Evolutionary conservation across 2,329 filamentous ascomycete genomes (phyloP).

Genomic region (Beauveria medogensis): DNA sequence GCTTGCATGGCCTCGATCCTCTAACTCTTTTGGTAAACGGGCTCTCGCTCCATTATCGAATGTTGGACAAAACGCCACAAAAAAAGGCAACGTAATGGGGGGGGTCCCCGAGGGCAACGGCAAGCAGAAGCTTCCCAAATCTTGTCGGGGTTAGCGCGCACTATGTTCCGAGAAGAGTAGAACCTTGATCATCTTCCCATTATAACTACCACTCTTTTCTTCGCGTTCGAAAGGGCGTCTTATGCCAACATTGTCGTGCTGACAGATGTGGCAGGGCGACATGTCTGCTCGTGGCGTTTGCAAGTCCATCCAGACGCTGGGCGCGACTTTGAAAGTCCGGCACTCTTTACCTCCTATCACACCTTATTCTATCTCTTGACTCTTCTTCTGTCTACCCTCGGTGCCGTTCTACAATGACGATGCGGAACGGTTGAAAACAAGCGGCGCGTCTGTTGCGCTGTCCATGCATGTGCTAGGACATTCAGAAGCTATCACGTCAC

Average conservation of each 20-base stretch:
- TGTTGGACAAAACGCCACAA: conserved; percentile 1
- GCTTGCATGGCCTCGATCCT: background rate
- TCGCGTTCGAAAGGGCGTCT: no score
- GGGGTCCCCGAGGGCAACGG: no score
- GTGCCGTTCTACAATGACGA: no score
- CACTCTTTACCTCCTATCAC: background rate
- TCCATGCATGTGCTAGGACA: no score
- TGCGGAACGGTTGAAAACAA: no score
- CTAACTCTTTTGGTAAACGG: background rate
- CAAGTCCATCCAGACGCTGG: background rate
- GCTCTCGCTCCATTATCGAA: background rate
- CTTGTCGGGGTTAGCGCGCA: background rate
- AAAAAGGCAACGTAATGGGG: background rate
- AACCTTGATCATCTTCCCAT: background rate
- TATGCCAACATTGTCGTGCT: background rate
- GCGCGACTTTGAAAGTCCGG: no score
- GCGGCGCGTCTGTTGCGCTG: no score
- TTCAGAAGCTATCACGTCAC: no score
- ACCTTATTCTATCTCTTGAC: background rate
- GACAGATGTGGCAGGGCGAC: background rate
- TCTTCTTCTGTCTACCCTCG: no score
- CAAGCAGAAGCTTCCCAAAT: background rate
- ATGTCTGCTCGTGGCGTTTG: background rate
- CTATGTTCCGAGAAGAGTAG: no score
- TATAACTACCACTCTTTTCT: background rate